phyloP scores from a whole-genome alignment of 345 rosid genomes.

The Salix purpurea region DNA sequence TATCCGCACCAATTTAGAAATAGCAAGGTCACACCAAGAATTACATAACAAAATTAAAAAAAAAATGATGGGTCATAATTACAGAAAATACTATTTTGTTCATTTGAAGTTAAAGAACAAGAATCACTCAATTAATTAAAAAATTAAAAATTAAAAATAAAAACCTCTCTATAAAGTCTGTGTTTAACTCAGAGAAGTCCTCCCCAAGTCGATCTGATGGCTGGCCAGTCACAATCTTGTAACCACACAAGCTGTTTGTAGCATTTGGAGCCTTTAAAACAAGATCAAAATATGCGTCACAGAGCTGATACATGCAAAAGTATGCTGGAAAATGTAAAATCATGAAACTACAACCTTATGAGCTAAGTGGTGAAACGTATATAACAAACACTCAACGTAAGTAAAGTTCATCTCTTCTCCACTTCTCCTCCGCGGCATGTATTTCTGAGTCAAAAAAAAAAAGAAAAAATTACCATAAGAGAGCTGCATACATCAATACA shows the following conservation, averaged over 20 bases:
- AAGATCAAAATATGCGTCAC: conserved; percentile 21
- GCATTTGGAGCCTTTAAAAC: conserved; percentile 86
- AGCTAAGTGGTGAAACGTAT: conserved; percentile 83
- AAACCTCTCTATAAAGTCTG: conserved; percentile 84
- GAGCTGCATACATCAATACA: neutral
- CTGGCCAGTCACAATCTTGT: conserved; percentile 94
- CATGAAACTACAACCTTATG: conserved; percentile 58
- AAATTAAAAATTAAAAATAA: neutral
- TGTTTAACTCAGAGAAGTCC: conserved; percentile 80
- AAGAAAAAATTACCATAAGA: conserved; percentile 12
- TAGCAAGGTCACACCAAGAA: neutral
- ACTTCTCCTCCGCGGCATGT: conserved; percentile 89
- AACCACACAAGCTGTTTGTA: conserved; percentile 89
- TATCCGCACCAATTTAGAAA: neutral
- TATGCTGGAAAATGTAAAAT: conserved; percentile 7
- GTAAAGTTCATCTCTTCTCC: conserved; percentile 96
- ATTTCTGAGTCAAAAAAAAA: conserved; percentile 44
- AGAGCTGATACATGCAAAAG: neutral
- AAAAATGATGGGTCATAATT: neutral
- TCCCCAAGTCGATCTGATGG: conserved; percentile 98
- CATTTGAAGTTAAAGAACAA: neutral
- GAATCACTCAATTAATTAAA: neutral
- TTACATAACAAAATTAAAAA: neutral
- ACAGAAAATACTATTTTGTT: neutral
- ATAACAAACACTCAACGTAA: conserved; percentile 87